Percentiles rank a stretch among this genome's conserved stretches.
phyloP scores from a whole-genome alignment of 129 eudicot genomes.

The Deinandra increscens region DNA sequence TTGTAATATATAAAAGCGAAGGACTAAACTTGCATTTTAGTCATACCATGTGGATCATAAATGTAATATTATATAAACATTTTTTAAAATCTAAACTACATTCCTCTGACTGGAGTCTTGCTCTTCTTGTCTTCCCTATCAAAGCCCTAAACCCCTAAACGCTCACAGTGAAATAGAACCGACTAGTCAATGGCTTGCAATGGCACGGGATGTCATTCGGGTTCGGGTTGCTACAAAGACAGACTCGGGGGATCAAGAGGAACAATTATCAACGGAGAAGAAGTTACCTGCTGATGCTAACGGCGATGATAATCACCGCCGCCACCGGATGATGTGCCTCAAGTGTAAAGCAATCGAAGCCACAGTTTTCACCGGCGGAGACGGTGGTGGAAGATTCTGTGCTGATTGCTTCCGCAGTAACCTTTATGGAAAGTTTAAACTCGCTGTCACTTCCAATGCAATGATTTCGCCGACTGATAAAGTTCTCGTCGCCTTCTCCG shows the following conservation, averaged over 20 bases:
- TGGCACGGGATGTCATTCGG: constrained; percentile 20
- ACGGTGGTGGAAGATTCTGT: constrained; percentile 55
- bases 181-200: constrained; percentile 26
- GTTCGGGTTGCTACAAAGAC: constrained; percentile 25
- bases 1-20: too few relatives aligned
- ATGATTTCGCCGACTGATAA: constrained; percentile 90
- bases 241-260: background rate
- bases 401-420: constrained; percentile 74
- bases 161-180: background rate
- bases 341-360: constrained; percentile 72
- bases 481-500: constrained; percentile 96
- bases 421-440: constrained; percentile 78
- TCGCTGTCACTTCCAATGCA: constrained; percentile 82
- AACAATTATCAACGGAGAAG: background rate
- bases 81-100: background rate
- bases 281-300: background rate
- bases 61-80: too few relatives aligned
- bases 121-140: background rate
- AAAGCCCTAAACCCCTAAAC: constrained; percentile 10
- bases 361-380: constrained; percentile 47
- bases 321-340: constrained; percentile 41
- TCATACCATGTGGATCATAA: too few relatives aligned
- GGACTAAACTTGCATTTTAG: too few relatives aligned
- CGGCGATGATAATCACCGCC: constrained; percentile 20
- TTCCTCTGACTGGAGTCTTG: background rate